Evolutionary conservation across 2,329 filamentous ascomycete genomes (phyloP).

Genomic region (Claviceps sp.): DNA sequence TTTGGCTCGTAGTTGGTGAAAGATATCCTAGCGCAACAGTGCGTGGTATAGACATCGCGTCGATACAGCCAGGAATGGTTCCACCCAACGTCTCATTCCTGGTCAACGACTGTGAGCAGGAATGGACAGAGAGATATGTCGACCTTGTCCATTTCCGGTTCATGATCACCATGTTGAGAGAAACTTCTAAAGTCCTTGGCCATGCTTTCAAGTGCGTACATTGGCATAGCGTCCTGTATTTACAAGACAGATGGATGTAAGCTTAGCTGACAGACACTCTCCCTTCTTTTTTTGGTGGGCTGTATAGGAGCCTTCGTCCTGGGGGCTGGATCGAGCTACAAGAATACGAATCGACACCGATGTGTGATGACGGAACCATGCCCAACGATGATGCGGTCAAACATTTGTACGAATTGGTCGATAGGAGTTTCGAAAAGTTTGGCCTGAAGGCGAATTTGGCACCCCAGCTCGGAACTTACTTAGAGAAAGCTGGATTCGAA

Average conservation of each 20-base stretch:
- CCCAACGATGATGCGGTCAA: slow-evolving; percentile 7
- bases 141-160: slow-evolving; percentile 20
- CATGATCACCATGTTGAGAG: slow-evolving; percentile 10
- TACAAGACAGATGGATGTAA: not conserved
- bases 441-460: slow-evolving; percentile 10
- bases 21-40: slow-evolving; percentile 23
- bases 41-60: slow-evolving; percentile 24
- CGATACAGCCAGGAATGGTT: slow-evolving; percentile 26
- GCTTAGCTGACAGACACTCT: not conserved
- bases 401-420: slow-evolving; percentile 6
- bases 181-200: slow-evolving; percentile 8
- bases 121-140: slow-evolving; percentile 14
- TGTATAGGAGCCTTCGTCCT: slow-evolving; percentile 18
- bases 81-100: slow-evolving; percentile 27
- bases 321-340: slow-evolving; percentile 33
- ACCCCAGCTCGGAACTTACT: slow-evolving; percentile 7
- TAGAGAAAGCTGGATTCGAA: slow-evolving; percentile 10
- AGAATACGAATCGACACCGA: slow-evolving; percentile 20
- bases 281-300: not conserved
- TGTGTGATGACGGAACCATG: slow-evolving; percentile 22
- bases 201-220: slow-evolving; percentile 11
- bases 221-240: not conserved
- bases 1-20: slow-evolving; percentile 8
- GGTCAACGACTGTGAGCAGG: slow-evolving; percentile 21
- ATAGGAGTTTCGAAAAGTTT: slow-evolving; percentile 7